Evolutionary conservation across 192 early-diverging fungal genomes (phyloP), one percentile per base, ranked within the genome.

Genomic region (Nowakowskiella sp.): DNA sequence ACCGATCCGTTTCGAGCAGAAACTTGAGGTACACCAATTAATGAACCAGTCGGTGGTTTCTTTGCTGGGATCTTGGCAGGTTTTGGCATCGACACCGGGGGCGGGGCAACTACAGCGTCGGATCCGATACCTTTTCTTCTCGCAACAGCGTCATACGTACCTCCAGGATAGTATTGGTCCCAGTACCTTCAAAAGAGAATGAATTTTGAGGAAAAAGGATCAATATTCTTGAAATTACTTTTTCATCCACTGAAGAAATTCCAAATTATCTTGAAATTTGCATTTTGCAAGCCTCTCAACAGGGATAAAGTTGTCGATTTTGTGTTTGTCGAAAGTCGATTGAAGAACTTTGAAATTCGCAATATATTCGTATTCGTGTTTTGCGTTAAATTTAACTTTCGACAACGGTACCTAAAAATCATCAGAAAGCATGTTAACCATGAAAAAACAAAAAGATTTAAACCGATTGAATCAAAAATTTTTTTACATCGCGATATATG

Each of bases 261-360:
- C 93, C 49, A 98, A 79, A 66, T 98, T 98, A 72, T 98, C 95
- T 78, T 96, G 93, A 63, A 98, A 92, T 49, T 87, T 90, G 73
- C 91, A 91, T 67, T 94, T 99, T 64, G 89, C 78, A 46, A 99
- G 72, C 7, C 85, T 73, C 27, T 94, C 84, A 7, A 92, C 90
- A 31, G 91, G 90, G 43, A 99, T 85, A 24, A 84, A 80, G 72
- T 95, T 94, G 71, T 93, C 89, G 44, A 99, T 72, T 60, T 90
- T 89, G 72, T 94, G 85, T 65, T 81, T 86, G 71, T 89, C 79
- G 58, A 99, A 90, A 39, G 72, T 70, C 55, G 71, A 70, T 58
- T 97, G 95, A 23, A 99, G 81, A 29, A 99, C 74, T 72, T 99
- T 97, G 68, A 78, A 99, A 70, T 99, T 99, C 31, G 75, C 73